Evolutionary conservation across 2,329 filamentous ascomycete genomes (phyloP).

Genomic region (Pyrenophora graminea): DNA sequence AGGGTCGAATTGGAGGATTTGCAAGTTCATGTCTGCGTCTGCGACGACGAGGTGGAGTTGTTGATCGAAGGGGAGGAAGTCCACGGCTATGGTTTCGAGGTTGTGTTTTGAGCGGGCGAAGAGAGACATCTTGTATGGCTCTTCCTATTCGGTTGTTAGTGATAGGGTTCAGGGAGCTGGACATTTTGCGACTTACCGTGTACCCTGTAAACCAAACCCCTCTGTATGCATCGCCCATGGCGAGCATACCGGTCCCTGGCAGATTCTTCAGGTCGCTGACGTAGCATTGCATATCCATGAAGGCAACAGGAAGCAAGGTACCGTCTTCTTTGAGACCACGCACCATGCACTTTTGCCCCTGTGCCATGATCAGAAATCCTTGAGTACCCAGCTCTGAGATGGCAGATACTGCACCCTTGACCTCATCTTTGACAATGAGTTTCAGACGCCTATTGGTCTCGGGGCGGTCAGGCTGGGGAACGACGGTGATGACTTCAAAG

Average conservation of each 20-base stretch:
- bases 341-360: constrained; percentile 97
- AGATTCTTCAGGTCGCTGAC: constrained; percentile 85
- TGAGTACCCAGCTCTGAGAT: constrained; percentile 83
- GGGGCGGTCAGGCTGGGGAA: constrained; percentile 81
- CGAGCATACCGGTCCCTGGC: constrained; percentile 78
- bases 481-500: constrained; percentile 88
- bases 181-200: constrained; percentile 56
- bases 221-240: constrained; percentile 89
- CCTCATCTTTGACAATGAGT: constrained; percentile 84
- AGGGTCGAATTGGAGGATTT: constrained; percentile 91
- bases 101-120: constrained; percentile 84
- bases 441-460: constrained; percentile 87
- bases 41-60: constrained; percentile 81
- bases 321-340: constrained; percentile 94
- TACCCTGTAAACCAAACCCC: constrained; percentile 97
- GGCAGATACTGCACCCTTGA: constrained; percentile 88
- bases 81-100: constrained; percentile 78
- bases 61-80: constrained; percentile 85
- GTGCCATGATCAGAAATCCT: constrained; percentile 84
- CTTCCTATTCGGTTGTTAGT: constrained; percentile 61
- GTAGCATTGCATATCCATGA: constrained; percentile 97
- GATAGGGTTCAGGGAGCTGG: too few species aligned
- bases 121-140: constrained; percentile 92
- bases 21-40: constrained; percentile 83
- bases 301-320: constrained; percentile 87